Evolutionary conservation across 805 yeast genomes (phyloP), one percentile per base, ranked within the genome.

Genomic region (Candida cerambycidarum): DNA sequence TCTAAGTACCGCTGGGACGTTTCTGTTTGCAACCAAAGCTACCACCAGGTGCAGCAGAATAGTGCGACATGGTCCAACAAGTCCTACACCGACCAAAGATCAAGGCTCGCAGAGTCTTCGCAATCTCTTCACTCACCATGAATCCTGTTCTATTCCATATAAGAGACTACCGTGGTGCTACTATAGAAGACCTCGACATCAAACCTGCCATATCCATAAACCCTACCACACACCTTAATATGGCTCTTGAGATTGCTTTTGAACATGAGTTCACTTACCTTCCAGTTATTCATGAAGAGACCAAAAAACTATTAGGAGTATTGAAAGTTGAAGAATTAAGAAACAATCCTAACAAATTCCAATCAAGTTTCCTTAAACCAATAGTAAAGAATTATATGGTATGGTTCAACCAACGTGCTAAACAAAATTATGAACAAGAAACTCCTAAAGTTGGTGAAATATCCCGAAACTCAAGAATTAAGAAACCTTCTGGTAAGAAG

Each of bases 151-250:
- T 60, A 24, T 66, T 67, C 50, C 65, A 59, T 38, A 51, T 51
- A 17, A 52, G 63, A 33, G 75, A 70, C 54, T 70, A 70, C 50
- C 58, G 75, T 12, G 76, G 76, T 0, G 82, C 83, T 10, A 76
- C 80, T 2, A 71, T 79, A 5, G 83, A 79, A 54, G 84, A 79
- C 51, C 67, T 79, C 46, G 81, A 79, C 55, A 69, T 78, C 38
- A 73, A 74, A 32, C 84, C 83, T 1, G 83, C 83, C 16, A 59
- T 76, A 24, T 69, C 80, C 9, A 73, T 79, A 23, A 67, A 68
- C 38, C 81, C 82, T 1, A 55, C 65, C 13, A 74, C 79, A 7
- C 64, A 65, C 6, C 57, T 79, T 28, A 60, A 58, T n/a, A 68
- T 67, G 36, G 83, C 83, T 9, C 59, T 76, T 25, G 82, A 77